Evolutionary conservation across 176 grass and related monocot species (phyloP).

Genomic region (Zoysia japonica): DNA sequence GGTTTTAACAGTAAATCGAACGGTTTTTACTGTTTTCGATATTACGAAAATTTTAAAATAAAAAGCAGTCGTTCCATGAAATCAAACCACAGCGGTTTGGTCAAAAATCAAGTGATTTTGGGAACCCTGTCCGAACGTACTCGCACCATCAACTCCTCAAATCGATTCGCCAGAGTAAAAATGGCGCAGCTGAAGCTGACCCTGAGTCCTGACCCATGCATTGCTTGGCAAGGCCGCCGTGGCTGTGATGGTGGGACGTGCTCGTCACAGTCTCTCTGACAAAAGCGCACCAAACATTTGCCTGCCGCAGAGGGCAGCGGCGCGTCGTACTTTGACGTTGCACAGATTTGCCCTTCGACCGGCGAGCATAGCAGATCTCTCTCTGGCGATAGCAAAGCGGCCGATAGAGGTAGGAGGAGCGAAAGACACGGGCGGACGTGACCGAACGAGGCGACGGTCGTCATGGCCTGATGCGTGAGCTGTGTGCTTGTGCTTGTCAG

Average conservation of each 20-base stretch:
- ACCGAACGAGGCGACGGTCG: constrained; percentile 14
- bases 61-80: too few relatives aligned
- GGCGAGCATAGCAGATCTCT: background rate
- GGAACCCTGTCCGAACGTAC: background rate
- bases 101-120: too few relatives aligned
- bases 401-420: background rate
- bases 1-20: too few relatives aligned
- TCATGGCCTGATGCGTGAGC: background rate
- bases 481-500: background rate
- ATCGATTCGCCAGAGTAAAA: background rate
- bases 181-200: too few relatives aligned
- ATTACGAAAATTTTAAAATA: too few relatives aligned
- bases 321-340: constrained; percentile 1
- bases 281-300: constrained; percentile 5
- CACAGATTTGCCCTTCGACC: constrained; percentile 28
- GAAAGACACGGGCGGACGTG: constrained; percentile 45
- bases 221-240: too few relatives aligned
- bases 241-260: background rate
- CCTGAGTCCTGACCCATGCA: background rate
- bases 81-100: too few relatives aligned
- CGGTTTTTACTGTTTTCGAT: too few relatives aligned
- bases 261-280: constrained; percentile 35
- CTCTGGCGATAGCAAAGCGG: too few relatives aligned
- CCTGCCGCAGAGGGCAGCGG: background rate
- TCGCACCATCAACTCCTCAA: constrained; percentile 26